Percentiles rank a stretch among this genome's conserved stretches.
Conservation (phyloP, 257 asterid species). For the Voacanga thouarsii region DNA sequence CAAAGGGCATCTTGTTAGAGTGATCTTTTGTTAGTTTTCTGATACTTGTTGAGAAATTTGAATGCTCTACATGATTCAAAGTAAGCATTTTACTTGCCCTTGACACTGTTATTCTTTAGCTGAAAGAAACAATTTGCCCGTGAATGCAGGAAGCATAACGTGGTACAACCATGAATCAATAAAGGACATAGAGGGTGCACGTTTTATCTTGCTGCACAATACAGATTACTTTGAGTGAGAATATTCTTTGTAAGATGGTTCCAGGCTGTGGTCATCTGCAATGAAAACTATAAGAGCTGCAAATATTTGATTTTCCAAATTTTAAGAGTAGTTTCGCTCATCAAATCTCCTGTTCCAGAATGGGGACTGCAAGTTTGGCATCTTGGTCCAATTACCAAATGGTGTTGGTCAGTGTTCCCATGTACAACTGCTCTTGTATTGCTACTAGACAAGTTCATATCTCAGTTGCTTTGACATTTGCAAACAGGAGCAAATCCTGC, state of each 20-base stretch:
- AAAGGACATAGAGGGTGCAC: constrained; percentile 54
- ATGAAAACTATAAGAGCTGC: constrained; percentile 22
- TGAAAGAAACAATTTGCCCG: constrained; percentile 7
- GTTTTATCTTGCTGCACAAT: constrained; percentile 48
- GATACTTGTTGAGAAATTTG: neutral
- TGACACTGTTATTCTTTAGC: neutral
- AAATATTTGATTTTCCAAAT: constrained; percentile 5
- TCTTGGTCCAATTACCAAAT: neutral
- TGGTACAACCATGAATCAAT: constrained; percentile 63
- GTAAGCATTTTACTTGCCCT: neutral
- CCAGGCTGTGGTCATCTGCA: constrained; percentile 12
- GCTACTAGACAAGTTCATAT: neutral
- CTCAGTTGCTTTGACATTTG: neutral
- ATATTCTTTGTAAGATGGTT: neutral
- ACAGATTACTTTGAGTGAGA: constrained; percentile 49
- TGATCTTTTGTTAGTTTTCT: neutral
- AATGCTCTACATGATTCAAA: neutral
- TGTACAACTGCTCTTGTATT: neutral
- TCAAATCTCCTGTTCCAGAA: neutral
- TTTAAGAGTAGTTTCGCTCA: neutral
- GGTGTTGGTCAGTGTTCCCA: neutral
- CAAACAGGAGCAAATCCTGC: neutral
- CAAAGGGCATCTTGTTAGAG: neutral
- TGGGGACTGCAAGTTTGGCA: neutral
- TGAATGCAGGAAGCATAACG: constrained; percentile 47